These are phyloP conservation scores for Raddia distichophylla DNA, from an alignment of 176 grass and related monocot genomes.

Conservation along the genomic window DNA sequence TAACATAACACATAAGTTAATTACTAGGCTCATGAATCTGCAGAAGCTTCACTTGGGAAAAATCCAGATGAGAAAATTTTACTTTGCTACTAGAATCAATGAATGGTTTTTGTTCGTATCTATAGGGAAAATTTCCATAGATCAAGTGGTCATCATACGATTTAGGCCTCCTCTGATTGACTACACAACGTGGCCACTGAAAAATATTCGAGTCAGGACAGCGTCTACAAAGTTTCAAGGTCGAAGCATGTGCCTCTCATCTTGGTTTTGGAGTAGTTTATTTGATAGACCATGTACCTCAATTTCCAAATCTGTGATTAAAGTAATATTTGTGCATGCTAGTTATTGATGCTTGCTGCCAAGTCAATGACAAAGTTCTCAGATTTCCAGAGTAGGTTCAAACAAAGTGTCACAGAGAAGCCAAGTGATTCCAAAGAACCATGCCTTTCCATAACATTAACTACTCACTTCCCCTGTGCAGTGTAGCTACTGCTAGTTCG, in stretches of 20 bases:
- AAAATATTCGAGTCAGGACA: constrained; percentile 42
- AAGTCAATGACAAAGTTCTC: constrained; percentile 29
- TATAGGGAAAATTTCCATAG: constrained; percentile 13
- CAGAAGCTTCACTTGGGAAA: constrained; percentile 52
- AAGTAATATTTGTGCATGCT: constrained; percentile 30
- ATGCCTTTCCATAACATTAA: constrained; percentile 18
- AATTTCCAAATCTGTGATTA: background rate
- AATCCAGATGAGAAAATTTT: constrained; percentile 43
- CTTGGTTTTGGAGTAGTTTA: constrained; percentile 34
- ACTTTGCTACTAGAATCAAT: constrained; percentile 41
- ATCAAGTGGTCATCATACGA: constrained; percentile 8
- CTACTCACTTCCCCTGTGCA: background rate
- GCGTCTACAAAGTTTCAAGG: constrained; percentile 24
- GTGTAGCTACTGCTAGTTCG: constrained; percentile 25
- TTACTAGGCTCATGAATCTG: constrained; percentile 43
- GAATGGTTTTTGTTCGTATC: constrained; percentile 33
- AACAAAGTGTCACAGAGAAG: constrained; percentile 18
- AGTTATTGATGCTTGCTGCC: constrained; percentile 22
- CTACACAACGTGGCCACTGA: constrained; percentile 20
- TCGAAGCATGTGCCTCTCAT: constrained; percentile 34
- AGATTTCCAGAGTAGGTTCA: constrained; percentile 17
- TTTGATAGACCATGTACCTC: background rate
- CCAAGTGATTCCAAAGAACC: constrained; percentile 41
- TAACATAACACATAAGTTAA: constrained; percentile 18
- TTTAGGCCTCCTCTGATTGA: constrained; percentile 6